Evolutionary conservation across 805 yeast genomes (phyloP), one percentile per base, ranked within the genome.

Genomic region (Candida patagonica): DNA sequence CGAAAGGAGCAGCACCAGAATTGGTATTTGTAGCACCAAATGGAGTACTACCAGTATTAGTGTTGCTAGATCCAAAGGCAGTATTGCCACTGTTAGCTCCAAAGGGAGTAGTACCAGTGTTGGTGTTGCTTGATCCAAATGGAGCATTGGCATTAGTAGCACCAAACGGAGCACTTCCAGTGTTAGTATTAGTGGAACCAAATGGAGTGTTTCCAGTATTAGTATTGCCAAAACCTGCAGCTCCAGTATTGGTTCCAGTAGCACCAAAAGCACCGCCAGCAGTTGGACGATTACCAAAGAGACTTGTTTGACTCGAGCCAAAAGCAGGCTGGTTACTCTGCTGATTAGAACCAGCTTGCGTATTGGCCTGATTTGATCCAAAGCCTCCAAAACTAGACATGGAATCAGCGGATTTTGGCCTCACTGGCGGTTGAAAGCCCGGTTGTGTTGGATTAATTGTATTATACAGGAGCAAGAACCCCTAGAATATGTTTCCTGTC

Each of bases 1-100:
- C 57, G 39, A 53, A 59, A 24, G 56, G 43, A 3, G 55, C 52
- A 15, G 60, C 55, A 16, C 50, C 48, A 2, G 52, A 25, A 19
- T 42, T 30, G 12, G 24, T 27, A 41, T 45, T 29, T 21, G 46
- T 25, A 26, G 35, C 33, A 13, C 44, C 44, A 19, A 37, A 37
- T 12, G 42, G 30, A 21, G 38, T 21, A 17, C 20, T 20, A 15
- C 33, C 41, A 20, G 40, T 35, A 30, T 22, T 31, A 19, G 31
- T 26, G 19, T 16, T 16, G 19, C 38, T 15, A 10, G 24, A 5
- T 5, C 37, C 37, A 24, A 24, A 23, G 8, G 29, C 27, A 2
- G 43, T 34, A 17, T 26, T n/a, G 3, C 29, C 10, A 7, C 22
- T 24, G 16, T 12, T 15, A 23, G 30, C 36, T 12, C 41, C 41